phyloP scores from a whole-genome alignment of 306 rosid species.

The Astragalus membranaceus region DNA sequence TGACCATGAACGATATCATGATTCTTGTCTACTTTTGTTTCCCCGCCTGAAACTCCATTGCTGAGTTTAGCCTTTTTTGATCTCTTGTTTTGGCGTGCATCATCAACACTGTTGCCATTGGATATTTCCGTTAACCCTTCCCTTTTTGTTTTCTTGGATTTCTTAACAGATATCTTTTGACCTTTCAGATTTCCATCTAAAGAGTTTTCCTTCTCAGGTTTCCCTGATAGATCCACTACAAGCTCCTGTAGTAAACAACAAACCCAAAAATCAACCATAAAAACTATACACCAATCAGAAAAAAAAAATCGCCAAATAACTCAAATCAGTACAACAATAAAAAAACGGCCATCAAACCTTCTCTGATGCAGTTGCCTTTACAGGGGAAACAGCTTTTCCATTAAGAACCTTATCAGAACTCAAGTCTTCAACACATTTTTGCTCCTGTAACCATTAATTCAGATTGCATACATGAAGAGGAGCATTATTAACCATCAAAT shows the following conservation, averaged over 20 bases:
- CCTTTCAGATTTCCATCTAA: neutral
- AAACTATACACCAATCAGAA: neutral
- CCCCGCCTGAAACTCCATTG: neutral
- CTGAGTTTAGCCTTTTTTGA: conserved; percentile 24
- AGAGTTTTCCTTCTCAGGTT: conserved; percentile 53
- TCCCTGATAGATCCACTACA: neutral
- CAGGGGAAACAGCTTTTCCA: too few species aligned
- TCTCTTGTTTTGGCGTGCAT: conserved; percentile 19
- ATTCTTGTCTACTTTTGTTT: neutral
- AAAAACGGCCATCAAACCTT: neutral
- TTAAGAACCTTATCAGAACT: neutral
- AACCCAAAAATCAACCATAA: neutral
- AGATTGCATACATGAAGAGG: neutral
- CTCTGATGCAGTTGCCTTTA: neutral
- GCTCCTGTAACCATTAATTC: neutral
- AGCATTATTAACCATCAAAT: neutral
- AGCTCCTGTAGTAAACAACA: conserved; percentile 19
- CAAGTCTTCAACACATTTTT: neutral
- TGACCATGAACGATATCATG: neutral
- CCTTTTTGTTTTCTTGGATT: conserved; percentile 37
- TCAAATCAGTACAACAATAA: neutral
- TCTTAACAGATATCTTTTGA: neutral
- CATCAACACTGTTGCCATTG: conserved; percentile 40
- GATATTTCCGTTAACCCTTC: conserved; percentile 47
- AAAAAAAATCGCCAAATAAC: neutral